Evolutionary conservation across 768 basidiomycete species (phyloP).

Genomic region (Trichaptum fuscoviolaceum): DNA sequence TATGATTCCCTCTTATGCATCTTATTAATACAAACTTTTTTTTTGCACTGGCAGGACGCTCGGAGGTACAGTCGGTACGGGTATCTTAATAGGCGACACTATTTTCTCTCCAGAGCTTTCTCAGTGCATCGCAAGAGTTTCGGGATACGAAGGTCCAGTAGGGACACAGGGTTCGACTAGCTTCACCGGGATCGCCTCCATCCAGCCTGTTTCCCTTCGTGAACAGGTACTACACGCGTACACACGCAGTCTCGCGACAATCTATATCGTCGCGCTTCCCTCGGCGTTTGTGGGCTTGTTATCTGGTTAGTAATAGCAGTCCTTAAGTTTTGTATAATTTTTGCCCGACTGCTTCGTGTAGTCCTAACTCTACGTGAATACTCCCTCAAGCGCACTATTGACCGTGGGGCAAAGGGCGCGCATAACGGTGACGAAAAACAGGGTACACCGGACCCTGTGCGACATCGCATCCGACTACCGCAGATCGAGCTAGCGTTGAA

Average conservation of each 20-base stretch:
- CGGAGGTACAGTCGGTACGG: conserved; percentile 72
- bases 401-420: not conserved
- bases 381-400: conserved; percentile 26
- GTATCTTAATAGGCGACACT: conserved; percentile 67
- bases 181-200: not conserved
- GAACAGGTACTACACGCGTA: conserved; percentile 31
- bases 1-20: not conserved
- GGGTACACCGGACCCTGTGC: not conserved
- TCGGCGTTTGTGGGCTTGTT: conserved; percentile 27
- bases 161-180: not conserved
- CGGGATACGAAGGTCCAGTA: not conserved
- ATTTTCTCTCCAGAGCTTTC: conserved; percentile 44
- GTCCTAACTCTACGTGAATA: conserved; percentile 32
- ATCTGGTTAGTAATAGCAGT: conserved; percentile 17
- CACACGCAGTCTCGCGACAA: conserved; percentile 29
- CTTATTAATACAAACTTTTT: not conserved
- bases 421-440: not conserved
- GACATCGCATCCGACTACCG: not conserved
- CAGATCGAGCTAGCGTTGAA: not conserved
- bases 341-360: conserved; percentile 6
- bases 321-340: not conserved
- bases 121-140: conserved; percentile 9
- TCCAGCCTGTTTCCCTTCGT: conserved; percentile 25
- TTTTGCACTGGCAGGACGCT: conserved; percentile 48
- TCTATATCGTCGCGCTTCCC: conserved; percentile 35